A percentile compares a stretch with the other conserved stretches of the same genome.
phyloP scores from a whole-genome alignment of 2,329 filamentous ascomycete genomes.

The Cryphonectria naterciae region DNA sequence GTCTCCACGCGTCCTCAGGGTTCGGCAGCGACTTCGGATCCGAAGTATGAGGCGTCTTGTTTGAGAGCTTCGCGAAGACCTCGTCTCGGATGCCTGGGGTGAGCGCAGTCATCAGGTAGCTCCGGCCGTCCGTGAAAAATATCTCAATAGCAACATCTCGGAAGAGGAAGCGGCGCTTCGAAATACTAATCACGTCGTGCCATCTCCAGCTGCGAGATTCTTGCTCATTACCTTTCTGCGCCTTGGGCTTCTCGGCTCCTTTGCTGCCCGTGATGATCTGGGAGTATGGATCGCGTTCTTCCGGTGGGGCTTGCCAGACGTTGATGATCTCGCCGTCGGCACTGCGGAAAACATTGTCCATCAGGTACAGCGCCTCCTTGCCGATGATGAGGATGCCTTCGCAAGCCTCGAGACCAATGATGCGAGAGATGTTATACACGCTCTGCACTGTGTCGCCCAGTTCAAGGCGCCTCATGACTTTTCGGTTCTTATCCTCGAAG shows the following conservation, averaged over 20 bases:
- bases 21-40: constrained; percentile 71
- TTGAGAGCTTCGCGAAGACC: constrained; percentile 74
- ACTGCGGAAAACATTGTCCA: constrained; percentile 95
- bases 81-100: constrained; percentile 76
- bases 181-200: constrained; percentile 92
- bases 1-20: constrained; percentile 87
- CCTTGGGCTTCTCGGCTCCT: constrained; percentile 60
- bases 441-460: constrained; percentile 90
- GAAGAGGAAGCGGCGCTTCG: constrained; percentile 92
- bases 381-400: constrained; percentile 93
- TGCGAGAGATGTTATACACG: constrained; percentile 93
- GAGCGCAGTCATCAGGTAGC: constrained; percentile 87
- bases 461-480: constrained; percentile 92
- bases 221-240: constrained; percentile 59
- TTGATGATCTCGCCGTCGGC: constrained; percentile 96
- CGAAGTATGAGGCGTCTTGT: constrained; percentile 79
- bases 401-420: constrained; percentile 89
- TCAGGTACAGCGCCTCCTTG: constrained; percentile 88
- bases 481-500: constrained; percentile 97
- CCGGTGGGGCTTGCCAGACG: constrained; percentile 87
- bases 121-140: constrained; percentile 95
- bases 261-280: constrained; percentile 84
- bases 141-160: constrained; percentile 95
- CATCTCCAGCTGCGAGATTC: constrained; percentile 91
- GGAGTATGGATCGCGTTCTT: constrained; percentile 93